A percentile compares a stretch with the other conserved stretches of the same genome.
These are phyloP conservation scores for Clonostachys rosea DNA, from an alignment of 2,329 filamentous ascomycete genomes.

Conservation along the genomic window DNA sequence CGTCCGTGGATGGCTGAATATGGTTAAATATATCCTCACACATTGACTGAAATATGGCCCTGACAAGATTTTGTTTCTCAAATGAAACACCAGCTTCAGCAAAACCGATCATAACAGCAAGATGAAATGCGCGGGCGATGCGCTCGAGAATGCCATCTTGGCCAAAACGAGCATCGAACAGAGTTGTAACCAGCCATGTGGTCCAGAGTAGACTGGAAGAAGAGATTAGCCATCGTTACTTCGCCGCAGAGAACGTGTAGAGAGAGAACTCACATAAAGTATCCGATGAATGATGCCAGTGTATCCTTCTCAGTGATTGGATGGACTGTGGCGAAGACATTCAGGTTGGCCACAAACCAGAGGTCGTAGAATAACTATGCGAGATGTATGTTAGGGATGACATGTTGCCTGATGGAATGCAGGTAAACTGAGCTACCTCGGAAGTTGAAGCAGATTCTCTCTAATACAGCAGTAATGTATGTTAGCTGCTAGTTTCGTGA, in stretches of 20 bases:
- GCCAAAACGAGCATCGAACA: conserved; percentile 63
- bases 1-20: background rate
- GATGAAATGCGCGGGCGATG: conserved; percentile 51
- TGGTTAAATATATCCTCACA: conserved; percentile 17
- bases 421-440: background rate
- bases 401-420: too few relatives aligned
- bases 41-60: conserved; percentile 30
- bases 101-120: conserved; percentile 62
- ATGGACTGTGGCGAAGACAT: conserved; percentile 43
- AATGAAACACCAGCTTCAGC: conserved; percentile 52
- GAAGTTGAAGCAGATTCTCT: background rate
- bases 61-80: conserved; percentile 24
- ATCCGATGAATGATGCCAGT: conserved; percentile 27
- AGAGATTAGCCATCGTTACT: too few relatives aligned
- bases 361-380: conserved; percentile 31
- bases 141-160: conserved; percentile 61
- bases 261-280: conserved; percentile 10
- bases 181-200: conserved; percentile 60
- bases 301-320: conserved; percentile 20
- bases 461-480: background rate
- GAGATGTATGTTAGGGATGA: conserved; percentile 13
- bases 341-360: conserved; percentile 54
- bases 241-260: too few relatives aligned
- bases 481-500: background rate
- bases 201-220: conserved; percentile 54